Percentiles rank a stretch among this genome's conserved stretches.
Conservation (phyloP, 306 rosid genomes). For the Cucurbita ficifolia region DNA sequence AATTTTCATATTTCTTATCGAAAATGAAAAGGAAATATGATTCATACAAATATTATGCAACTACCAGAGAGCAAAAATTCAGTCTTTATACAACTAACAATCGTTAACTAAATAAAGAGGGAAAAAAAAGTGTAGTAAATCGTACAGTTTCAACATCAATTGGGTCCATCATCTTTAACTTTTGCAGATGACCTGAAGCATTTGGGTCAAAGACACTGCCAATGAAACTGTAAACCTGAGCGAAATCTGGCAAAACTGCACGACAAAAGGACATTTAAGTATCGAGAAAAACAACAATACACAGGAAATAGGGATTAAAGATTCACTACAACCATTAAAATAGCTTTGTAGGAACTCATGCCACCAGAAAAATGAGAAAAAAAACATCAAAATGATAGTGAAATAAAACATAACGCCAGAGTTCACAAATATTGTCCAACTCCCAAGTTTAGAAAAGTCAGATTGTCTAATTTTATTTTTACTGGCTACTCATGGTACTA, state of each 20-base stretch:
- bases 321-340: background rate
- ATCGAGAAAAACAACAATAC: conserved; percentile 1
- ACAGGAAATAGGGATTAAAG: background rate
- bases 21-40: background rate
- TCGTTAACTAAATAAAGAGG: background rate
- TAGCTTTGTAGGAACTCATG: background rate
- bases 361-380: background rate
- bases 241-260: conserved; percentile 96
- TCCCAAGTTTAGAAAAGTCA: background rate
- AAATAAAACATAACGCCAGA: background rate
- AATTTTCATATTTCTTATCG: background rate
- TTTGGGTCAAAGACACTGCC: conserved; percentile 91
- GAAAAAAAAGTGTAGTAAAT: background rate
- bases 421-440: background rate
- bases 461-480: background rate
- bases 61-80: background rate
- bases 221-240: conserved; percentile 72
- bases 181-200: conserved; percentile 57
- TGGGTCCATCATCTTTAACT: conserved; percentile 72
- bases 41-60: background rate
- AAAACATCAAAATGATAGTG: background rate
- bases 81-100: background rate
- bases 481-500: background rate
- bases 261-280: background rate
- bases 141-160: conserved; percentile 88